phyloP scores from a whole-genome alignment of 31 red algal species.

The Endocladia muricata region DNA sequence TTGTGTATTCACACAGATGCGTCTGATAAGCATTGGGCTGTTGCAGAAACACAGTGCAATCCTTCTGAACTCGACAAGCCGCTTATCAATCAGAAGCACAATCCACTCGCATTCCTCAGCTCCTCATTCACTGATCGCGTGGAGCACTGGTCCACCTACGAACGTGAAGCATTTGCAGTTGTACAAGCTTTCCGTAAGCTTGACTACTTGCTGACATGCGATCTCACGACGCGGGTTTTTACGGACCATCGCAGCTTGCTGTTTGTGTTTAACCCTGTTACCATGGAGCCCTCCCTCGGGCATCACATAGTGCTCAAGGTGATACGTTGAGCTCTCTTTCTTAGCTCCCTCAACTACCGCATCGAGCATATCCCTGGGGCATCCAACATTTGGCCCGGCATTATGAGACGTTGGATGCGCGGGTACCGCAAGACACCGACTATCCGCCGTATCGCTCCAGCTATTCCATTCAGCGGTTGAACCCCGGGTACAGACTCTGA shows the following conservation, averaged over 20 bases:
- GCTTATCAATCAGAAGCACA: conserved; percentile 6
- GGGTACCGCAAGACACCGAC: background rate
- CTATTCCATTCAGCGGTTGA: background rate
- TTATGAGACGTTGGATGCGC: background rate
- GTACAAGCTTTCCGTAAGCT: background rate
- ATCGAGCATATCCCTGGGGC: background rate
- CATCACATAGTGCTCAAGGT: background rate
- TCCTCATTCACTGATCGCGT: background rate
- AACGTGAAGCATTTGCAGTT: conserved; percentile 20
- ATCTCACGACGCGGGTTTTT: background rate
- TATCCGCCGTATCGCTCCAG: background rate
- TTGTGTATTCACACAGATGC: conserved; percentile 28
- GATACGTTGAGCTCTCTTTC: background rate
- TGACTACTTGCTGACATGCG: conserved; percentile 17
- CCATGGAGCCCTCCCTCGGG: background rate
- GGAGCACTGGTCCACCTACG: conserved; percentile 6
- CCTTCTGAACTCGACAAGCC: background rate
- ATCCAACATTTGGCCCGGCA: background rate
- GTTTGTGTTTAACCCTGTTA: conserved; percentile 5
- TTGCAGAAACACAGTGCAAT: conserved; percentile 3
- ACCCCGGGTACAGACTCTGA: background rate
- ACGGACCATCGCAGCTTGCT: conserved; percentile 4
- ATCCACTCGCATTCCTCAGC: background rate
- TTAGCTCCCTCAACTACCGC: background rate
- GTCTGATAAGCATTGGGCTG: conserved; percentile 3